Percentiles rank a stretch among this genome's conserved stretches.
phyloP scores from a whole-genome alignment of 768 basidiomycete species.

The Tulasnella sp. region DNA sequence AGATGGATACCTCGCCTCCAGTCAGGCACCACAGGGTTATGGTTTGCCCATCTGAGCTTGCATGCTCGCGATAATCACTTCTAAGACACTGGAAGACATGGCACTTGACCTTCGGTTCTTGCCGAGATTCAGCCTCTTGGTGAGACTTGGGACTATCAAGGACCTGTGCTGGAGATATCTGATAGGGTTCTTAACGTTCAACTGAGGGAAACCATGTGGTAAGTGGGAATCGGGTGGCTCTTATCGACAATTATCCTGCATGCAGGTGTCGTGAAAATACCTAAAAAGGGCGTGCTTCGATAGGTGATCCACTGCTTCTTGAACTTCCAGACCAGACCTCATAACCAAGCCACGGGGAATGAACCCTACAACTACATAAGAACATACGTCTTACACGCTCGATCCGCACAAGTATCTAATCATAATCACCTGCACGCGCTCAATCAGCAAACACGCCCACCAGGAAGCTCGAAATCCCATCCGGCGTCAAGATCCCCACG shows the following conservation, averaged over 20 bases:
- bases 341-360: too few species aligned
- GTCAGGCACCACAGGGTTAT: not conserved
- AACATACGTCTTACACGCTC: not conserved
- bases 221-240: not conserved
- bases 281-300: not conserved
- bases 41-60: not conserved
- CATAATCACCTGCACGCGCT: not conserved
- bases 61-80: not conserved
- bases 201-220: not conserved
- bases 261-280: not conserved
- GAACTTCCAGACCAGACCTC: not conserved
- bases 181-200: not conserved
- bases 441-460: constrained; percentile 74
- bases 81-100: too few species aligned
- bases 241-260: not conserved
- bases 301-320: not conserved
- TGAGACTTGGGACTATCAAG: too few species aligned
- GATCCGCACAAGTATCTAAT: not conserved
- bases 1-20: not conserved
- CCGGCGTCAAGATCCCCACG: constrained; percentile 88
- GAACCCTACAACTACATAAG: not conserved
- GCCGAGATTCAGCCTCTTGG: not conserved
- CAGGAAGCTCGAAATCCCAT: constrained; percentile 92
- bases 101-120: not conserved
- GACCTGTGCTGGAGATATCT: too few species aligned